Base-by-base conservation (phyloP, 176 grass and related monocot species). In the Oryza coarctata region DNA sequence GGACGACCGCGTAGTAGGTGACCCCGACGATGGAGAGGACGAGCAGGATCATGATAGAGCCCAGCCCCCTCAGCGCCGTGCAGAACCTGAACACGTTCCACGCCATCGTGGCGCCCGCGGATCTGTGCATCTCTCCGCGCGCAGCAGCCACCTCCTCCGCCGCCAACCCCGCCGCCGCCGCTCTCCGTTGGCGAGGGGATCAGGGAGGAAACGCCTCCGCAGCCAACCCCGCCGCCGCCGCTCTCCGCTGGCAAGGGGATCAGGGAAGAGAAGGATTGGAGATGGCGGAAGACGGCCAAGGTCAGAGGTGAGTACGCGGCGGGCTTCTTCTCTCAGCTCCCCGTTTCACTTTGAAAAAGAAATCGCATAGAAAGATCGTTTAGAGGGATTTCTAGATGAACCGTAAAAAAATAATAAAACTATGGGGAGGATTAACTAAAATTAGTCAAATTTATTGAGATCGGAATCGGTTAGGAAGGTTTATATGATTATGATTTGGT, bases 71-170 rank as follows among this genome's bases (percentile, higher is more conserved):
- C 63, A 98, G 85, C 34, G 95, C 92, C 67, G 95, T 98, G 90
- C 95, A 98, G 88, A 98, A 98, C 72, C 90, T 87, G 88, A 94
- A 98, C 12, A 93, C 92, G 88, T 94, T 94, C 95, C 95, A 94
- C 71, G 95, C 92, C 92, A 98, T 94, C 57, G 88, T 68, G 60
- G 85, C 86, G 30, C 88, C 95, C 43, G 90, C 90, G 62, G 95
- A 93, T 89, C 95, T 94, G 72, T 92, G 82, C 95, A 98, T 98
- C 72, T 58, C 73, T 66, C 77, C 63, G 43, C 25, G 5, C 49
- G 29, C 30, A 57, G 32, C 71, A 20, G n/a, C 61, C 75, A 22
- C 4, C 33, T 29, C 11, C 39, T 18, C 62, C 18, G 64, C 80
- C 10, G 14, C 45, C 43, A 45, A 45, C 10, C 43, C 44, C 44